Evolutionary conservation across 805 yeast genomes (phyloP).

Genomic region (Tetrapisispora phaffii): DNA sequence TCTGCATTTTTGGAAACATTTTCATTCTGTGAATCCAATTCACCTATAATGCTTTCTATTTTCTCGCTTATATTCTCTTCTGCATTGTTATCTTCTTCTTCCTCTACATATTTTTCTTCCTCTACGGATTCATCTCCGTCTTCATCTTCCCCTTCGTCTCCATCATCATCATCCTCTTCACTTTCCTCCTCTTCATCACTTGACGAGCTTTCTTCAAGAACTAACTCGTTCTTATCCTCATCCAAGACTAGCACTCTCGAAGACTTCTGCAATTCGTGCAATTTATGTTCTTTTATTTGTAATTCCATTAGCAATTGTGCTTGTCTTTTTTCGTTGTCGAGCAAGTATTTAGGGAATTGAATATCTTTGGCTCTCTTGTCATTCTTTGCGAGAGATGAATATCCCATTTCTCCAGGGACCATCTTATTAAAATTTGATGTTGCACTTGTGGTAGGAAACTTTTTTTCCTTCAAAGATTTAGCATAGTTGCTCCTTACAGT

Average conservation of each 20-base stretch:
- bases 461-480: constrained; percentile 2
- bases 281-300: constrained; percentile 15
- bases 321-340: constrained; percentile 23
- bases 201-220: constrained; percentile 2
- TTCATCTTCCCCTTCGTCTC: constrained; percentile 1
- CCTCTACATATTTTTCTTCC: background rate
- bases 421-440: constrained; percentile 14
- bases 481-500: background rate
- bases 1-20: background rate
- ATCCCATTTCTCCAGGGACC: constrained; percentile 21
- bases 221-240: constrained; percentile 1
- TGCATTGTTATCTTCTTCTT: background rate
- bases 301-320: constrained; percentile 12
- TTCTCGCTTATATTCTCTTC: background rate
- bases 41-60: constrained; percentile 1
- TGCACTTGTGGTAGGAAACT: constrained; percentile 25
- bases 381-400: constrained; percentile 12
- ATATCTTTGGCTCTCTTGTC: constrained; percentile 25
- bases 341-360: constrained; percentile 21
- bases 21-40: background rate
- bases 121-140: constrained; percentile 3
- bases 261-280: constrained; percentile 17
- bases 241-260: constrained; percentile 9
- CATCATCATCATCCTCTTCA: background rate
- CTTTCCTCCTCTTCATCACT: background rate